Evolutionary conservation across 2,329 filamentous ascomycete species (phyloP).

Genomic region (Aspergillus japonicus): DNA sequence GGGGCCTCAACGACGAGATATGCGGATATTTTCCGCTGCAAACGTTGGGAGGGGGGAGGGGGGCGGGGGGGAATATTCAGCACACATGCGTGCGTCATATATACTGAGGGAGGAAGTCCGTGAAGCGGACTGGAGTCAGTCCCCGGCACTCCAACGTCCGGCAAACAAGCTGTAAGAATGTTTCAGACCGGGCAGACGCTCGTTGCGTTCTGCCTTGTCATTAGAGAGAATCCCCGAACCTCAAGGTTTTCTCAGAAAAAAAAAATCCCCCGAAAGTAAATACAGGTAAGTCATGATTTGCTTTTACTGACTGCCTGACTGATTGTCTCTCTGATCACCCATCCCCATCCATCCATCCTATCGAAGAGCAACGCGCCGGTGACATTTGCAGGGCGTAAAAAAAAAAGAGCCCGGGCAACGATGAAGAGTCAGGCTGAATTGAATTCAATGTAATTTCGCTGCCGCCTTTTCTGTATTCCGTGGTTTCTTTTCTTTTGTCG

Average conservation of each 20-base stretch:
- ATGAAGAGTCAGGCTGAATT: not conserved
- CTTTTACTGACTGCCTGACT: not conserved
- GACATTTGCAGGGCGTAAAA: not conserved
- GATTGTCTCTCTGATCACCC: not conserved
- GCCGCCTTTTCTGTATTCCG: not conserved
- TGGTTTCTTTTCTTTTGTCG: not conserved
- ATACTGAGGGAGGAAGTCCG: not conserved
- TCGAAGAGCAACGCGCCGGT: not conserved
- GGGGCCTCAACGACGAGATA: not conserved
- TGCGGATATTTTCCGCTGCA: not conserved
- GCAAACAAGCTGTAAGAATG: slow-evolving; percentile 4
- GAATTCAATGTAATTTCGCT: too few species aligned
- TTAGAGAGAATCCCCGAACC: slow-evolving; percentile 9
- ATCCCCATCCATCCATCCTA: not conserved
- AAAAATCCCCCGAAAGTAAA: not conserved
- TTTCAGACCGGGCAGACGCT: slow-evolving; percentile 11
- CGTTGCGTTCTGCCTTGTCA: slow-evolving; percentile 11
- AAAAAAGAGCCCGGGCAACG: not conserved
- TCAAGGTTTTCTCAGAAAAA: not conserved
- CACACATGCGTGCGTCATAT: not conserved
- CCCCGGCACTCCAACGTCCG: slow-evolving; percentile 3
- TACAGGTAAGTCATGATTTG: not conserved
- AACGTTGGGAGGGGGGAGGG: not conserved
- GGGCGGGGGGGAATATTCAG: not conserved
- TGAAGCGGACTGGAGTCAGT: not conserved